Base-by-base conservation (phyloP, 306 rosid genomes). In the Vigna mungo region DNA sequence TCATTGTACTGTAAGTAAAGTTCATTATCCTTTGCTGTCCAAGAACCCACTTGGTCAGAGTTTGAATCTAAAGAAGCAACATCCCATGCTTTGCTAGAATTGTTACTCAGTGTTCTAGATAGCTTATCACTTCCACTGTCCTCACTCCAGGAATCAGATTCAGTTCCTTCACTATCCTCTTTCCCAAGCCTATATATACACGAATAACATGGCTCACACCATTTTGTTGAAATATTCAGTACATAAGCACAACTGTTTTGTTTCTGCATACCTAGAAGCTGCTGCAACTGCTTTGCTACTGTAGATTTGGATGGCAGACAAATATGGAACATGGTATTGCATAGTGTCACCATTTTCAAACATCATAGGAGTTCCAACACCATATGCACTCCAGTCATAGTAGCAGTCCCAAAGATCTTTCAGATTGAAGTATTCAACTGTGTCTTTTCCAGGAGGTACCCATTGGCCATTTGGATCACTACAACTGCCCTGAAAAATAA, bases 1-100 rank as follows among this genome's bases (percentile, higher is more conserved):
- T 92, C 97, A 15, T 15, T 58, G 61, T 84, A 87, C 4, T 90
- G 84, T 10, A 92, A 82, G 85, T 87, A 88, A 82, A 78, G 89
- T 72, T 84, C 55, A 27, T 90, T 82, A 21, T 88, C 86, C 81
- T 39, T 90, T 4, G 71, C 61, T 9, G 81, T 70, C 84, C 77
- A 85, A 16, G 85, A 68, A 84, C 85, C 81, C 6, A 48, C 85
- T 68, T 84, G 92, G 21, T 90, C 96, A 9, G 39, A 64, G 78
- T 79, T 81, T 11, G 93, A 90, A 70, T 86, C 92, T 65, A 83
- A 89, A 6, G 92, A 92, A 82, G 17, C 34, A 30, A 76, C 82
- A 64, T 89, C 96, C 96, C 91, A 92, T 61, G 85, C 83, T 66
- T 83, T 84, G 82, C 93, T 92, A 6, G 97, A 92, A 77, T 85